Conservation (phyloP, 345 rosid species). For the Aquilaria yunnanensis region DNA sequence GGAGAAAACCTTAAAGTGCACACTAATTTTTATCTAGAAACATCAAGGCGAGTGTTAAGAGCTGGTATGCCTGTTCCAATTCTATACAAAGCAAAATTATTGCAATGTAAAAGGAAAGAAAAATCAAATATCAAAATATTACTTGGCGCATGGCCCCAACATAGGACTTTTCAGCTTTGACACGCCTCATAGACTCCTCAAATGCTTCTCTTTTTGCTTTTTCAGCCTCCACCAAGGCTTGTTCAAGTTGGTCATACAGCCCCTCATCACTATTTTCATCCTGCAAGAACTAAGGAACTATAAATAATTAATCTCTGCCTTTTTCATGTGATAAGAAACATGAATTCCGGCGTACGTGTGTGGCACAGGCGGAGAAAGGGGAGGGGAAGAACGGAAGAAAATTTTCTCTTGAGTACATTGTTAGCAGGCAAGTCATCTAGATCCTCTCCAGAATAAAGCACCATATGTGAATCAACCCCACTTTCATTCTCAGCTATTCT, state of each 20-base stretch:
- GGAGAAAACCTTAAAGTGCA: no score
- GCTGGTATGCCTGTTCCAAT: neutral
- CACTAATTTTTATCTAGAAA: neutral
- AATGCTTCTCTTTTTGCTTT: slow-evolving; percentile 35
- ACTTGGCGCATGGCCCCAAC: slow-evolving; percentile 35
- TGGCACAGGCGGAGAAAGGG: neutral
- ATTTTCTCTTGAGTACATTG: neutral
- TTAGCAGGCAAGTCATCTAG: neutral
- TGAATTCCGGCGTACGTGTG: neutral
- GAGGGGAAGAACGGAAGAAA: neutral
- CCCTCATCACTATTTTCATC: slow-evolving; percentile 24
- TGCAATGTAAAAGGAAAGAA: neutral
- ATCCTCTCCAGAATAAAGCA: slow-evolving; percentile 4
- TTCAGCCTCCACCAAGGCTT: slow-evolving; percentile 33
- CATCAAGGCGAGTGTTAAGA: neutral
- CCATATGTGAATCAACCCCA: slow-evolving; percentile 10
- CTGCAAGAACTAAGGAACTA: slow-evolving; percentile 21
- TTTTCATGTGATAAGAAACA: neutral
- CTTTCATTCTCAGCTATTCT: slow-evolving; percentile 12
- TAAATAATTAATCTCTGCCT: neutral
- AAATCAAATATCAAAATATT: slow-evolving; percentile 4
- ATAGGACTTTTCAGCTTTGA: slow-evolving; percentile 36
- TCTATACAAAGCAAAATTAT: slow-evolving; percentile 4
- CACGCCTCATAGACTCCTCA: slow-evolving; percentile 39
- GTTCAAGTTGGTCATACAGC: slow-evolving; percentile 31